Conservation (phyloP, 495 filamentous ascomycete genomes). For the Penicillium pulvis region DNA sequence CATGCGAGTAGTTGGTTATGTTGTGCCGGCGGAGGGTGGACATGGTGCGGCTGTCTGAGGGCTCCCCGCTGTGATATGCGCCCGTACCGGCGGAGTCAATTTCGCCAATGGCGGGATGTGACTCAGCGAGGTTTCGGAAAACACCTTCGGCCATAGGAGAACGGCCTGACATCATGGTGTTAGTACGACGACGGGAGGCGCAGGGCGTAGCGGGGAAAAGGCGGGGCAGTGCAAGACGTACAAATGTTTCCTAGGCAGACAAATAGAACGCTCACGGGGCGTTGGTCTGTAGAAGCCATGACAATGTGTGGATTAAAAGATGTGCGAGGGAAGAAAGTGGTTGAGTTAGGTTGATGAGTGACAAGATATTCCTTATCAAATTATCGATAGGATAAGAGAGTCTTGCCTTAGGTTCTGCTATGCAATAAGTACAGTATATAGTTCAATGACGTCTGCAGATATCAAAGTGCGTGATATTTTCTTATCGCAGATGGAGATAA, state of each 20-base stretch:
- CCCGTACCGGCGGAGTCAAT: slow-evolving; percentile 92
- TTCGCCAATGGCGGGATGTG: slow-evolving; percentile 58
- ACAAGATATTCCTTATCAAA: neutral
- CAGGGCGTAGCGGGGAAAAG: slow-evolving; percentile 8
- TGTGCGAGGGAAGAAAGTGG: neutral
- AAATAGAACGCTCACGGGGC: slow-evolving; percentile 78
- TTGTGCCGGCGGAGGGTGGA: slow-evolving; percentile 72
- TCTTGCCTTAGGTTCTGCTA: neutral
- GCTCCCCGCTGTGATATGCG: slow-evolving; percentile 74
- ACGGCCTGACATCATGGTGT: slow-evolving; percentile 40
- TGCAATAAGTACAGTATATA: neutral
- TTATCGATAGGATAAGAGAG: neutral
- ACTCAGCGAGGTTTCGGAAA: slow-evolving; percentile 71
- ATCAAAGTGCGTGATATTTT: neutral
- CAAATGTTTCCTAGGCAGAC: slow-evolving; percentile 98
- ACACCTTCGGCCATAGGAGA: slow-evolving; percentile 97
- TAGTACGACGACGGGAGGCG: neutral
- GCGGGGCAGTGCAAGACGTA: slow-evolving; percentile 34
- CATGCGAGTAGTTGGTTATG: slow-evolving; percentile 75
- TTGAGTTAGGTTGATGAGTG: neutral
- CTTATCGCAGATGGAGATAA: neutral
- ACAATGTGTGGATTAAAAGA: slow-evolving; percentile 8
- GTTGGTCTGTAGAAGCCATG: slow-evolving; percentile 23
- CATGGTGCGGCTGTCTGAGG: slow-evolving; percentile 84
- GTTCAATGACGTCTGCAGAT: neutral